Evolutionary conservation across 257 asterid species (phyloP), one percentile per base, ranked within the genome.

Genomic region (Eustoma russellianum): DNA sequence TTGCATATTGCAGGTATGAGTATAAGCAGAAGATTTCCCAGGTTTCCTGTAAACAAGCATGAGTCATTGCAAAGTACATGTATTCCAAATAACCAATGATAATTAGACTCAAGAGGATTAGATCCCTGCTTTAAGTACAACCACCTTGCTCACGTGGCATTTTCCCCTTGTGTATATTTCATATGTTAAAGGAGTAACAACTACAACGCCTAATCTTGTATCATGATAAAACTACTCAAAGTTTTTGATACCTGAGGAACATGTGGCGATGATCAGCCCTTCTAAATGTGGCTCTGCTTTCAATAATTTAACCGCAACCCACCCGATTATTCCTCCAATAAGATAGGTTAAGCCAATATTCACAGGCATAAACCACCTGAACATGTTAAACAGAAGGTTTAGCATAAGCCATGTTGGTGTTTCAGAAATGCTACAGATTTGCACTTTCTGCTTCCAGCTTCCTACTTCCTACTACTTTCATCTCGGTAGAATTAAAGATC

Each of bases 351-450:
- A 6, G 38, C 86, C 97, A 52, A 89, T 67, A 63, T 86, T 89
- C 0, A 86, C 72, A 5, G 95, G 94, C 97, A 89, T 89, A 66
- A 86, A 89, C 97, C 97, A 89, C 95, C 95, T 89, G 66, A 6
- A 52, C 3, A 28, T 0, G 30, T 24, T 24, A 24, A 24, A 24
- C 30, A 24, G 3, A 24, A 24, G 30, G 30, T 24, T 24, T 24
- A 24, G 30, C 3, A 24, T 24, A 2, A 24, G 1, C 30, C 30
- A 24, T 24, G 30, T 24, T 24, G 30, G 30, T 0, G 30, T 24
- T 19, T 24, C 30, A 24, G 30, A 24, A 24, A 24, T 24, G 30
- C 3, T 24, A 24, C 2, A 24, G 30, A 4, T 24, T 24, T 24
- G 3, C 2, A 24, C 30, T 24, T 24, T n/a, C n/a, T n/a, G n/a